Conservation (phyloP, 108 stramenopile genomes). For the Phaeodactylum tricornutum region DNA sequence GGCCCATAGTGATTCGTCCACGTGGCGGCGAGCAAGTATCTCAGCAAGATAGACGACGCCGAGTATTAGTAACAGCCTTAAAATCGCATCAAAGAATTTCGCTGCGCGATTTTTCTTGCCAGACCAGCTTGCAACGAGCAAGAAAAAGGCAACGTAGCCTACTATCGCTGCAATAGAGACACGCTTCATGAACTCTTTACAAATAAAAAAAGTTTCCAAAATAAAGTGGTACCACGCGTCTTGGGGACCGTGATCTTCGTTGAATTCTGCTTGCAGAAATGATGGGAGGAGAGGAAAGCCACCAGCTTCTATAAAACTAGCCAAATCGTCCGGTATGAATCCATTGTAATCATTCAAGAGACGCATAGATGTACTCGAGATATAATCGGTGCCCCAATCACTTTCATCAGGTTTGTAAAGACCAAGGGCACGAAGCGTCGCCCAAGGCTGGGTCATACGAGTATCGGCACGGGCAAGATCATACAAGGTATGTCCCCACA, state of each 20-base stretch:
- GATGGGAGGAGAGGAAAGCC: constrained; percentile 7
- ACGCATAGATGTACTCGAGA: constrained; percentile 15
- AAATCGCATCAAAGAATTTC: neutral
- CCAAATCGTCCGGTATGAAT: constrained; percentile 13
- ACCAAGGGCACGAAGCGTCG: constrained; percentile 24
- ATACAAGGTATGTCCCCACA: constrained; percentile 43
- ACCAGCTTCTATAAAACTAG: constrained; percentile 12
- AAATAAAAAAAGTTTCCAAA: neutral
- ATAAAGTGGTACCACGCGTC: constrained; percentile 12
- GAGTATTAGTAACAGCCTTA: too few relatives aligned
- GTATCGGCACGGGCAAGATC: constrained; percentile 30
- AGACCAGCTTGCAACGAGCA: neutral
- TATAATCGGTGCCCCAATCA: constrained; percentile 26
- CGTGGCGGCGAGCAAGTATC: constrained; percentile 2
- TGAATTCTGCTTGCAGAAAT: constrained; percentile 7
- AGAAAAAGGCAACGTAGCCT: neutral
- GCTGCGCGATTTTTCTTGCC: neutral
- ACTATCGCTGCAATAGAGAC: neutral
- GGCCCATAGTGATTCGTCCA: constrained; percentile 17
- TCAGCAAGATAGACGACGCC: neutral
- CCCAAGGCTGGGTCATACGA: constrained; percentile 30
- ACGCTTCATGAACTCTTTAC: constrained; percentile 3
- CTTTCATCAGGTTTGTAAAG: constrained; percentile 24
- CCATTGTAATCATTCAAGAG: constrained; percentile 22
- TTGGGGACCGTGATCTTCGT: constrained; percentile 8